Conservation (phyloP, 495 filamentous ascomycete genomes). For the Penicillium egyptiacum region DNA sequence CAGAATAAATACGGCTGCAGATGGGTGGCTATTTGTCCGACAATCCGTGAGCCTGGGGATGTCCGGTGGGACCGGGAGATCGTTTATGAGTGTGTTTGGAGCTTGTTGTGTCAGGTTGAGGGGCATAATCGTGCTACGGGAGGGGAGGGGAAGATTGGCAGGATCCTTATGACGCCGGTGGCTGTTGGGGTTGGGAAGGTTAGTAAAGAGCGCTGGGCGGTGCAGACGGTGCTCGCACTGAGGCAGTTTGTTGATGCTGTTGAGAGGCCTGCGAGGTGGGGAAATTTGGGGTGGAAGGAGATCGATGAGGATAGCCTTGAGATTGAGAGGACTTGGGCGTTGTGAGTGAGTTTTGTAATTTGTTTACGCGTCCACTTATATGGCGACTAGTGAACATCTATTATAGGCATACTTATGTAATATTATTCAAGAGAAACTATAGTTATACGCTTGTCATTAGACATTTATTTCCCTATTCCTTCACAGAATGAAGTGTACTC, state of each 20-base stretch:
- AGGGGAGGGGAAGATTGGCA: slow-evolving; percentile 24
- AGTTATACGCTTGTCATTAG: too few relatives aligned
- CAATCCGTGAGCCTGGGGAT: slow-evolving; percentile 45
- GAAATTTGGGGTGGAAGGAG: slow-evolving; percentile 31
- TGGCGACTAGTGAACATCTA: too few relatives aligned
- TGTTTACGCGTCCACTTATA: neutral
- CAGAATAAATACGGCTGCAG: slow-evolving; percentile 37
- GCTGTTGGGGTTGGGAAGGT: slow-evolving; percentile 47
- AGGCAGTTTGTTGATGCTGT: slow-evolving; percentile 48
- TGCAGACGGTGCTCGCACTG: slow-evolving; percentile 50
- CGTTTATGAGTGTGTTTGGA: slow-evolving; percentile 56
- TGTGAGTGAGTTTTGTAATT: neutral
- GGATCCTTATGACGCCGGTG: slow-evolving; percentile 50
- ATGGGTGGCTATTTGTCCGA: slow-evolving; percentile 53
- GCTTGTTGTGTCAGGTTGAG: slow-evolving; percentile 47
- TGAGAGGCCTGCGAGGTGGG: slow-evolving; percentile 36
- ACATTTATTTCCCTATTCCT: too few relatives aligned
- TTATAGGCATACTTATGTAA: too few relatives aligned
- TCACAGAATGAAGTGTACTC: neutral
- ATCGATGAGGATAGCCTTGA: slow-evolving; percentile 27
- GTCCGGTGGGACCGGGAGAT: slow-evolving; percentile 52
- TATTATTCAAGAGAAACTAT: too few relatives aligned
- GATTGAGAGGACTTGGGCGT: slow-evolving; percentile 30
- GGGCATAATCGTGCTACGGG: slow-evolving; percentile 37
- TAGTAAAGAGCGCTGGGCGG: slow-evolving; percentile 47